phyloP scores from a whole-genome alignment of 371 early-diverging fungal species.

The Amoeboaphelidium protococcarum region DNA sequence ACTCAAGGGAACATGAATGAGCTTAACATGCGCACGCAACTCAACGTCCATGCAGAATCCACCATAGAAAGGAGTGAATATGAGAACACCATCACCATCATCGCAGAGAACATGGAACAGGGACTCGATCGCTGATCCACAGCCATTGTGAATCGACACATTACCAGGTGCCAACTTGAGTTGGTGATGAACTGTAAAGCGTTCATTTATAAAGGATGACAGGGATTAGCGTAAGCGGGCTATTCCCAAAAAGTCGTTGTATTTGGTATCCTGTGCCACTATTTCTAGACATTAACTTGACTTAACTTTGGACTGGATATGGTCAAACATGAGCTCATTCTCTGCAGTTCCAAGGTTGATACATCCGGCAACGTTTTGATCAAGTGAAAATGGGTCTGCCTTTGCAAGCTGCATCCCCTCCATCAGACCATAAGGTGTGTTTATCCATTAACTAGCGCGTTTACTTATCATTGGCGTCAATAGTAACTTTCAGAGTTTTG shows the following conservation, averaged over 20 bases:
- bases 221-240: conserved; percentile 18
- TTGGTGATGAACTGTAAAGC: conserved; percentile 17
- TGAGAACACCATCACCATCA: conserved; percentile 38
- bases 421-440: neutral
- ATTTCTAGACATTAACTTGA: conserved; percentile 1
- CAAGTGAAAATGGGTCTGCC: conserved; percentile 18
- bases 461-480: too few relatives aligned
- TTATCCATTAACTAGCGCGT: too few relatives aligned
- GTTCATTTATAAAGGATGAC: conserved; percentile 24
- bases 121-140: conserved; percentile 28
- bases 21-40: conserved; percentile 18
- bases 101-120: conserved; percentile 28
- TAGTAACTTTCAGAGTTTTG: too few relatives aligned
- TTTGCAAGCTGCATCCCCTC: neutral
- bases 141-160: conserved; percentile 34
- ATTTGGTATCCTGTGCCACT: conserved; percentile 1
- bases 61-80: conserved; percentile 42
- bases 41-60: conserved; percentile 33
- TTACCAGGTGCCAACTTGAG: conserved; percentile 17
- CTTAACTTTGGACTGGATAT: conserved; percentile 21
- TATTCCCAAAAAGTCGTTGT: conserved; percentile 19
- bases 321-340: conserved; percentile 25
- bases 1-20: conserved; percentile 11
- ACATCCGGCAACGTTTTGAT: conserved; percentile 24
- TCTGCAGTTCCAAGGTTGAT: conserved; percentile 45